Percentiles rank a stretch among this genome's conserved stretches.
phyloP scores from a whole-genome alignment of 495 filamentous ascomycete species.

The Talaromyces thailandensis region DNA sequence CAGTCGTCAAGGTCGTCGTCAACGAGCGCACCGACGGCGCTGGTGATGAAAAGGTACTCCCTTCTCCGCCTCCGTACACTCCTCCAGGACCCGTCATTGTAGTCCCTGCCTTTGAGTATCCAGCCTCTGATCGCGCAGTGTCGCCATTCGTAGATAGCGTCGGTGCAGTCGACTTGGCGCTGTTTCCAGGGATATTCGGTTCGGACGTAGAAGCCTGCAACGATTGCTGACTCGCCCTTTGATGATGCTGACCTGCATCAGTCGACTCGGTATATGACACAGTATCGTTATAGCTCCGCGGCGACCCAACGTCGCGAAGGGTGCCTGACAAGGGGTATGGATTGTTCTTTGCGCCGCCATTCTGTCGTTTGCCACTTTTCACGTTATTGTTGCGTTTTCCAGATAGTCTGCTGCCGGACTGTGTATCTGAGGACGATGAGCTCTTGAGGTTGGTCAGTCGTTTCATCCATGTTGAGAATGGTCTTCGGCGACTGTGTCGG shows the following conservation, averaged over 20 bases:
- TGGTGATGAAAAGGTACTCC: slow-evolving; percentile 89
- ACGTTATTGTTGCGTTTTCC: slow-evolving; percentile 38
- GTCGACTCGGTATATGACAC: slow-evolving; percentile 25
- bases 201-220: slow-evolving; percentile 1
- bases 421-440: slow-evolving; percentile 38
- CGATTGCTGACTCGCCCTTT: slow-evolving; percentile 13
- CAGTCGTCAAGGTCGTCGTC: slow-evolving; percentile 91
- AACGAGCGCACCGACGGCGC: slow-evolving; percentile 85
- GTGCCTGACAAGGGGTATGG: slow-evolving; percentile 68
- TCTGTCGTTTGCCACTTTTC: slow-evolving; percentile 39
- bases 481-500: slow-evolving; percentile 64
- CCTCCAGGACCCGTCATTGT: slow-evolving; percentile 50
- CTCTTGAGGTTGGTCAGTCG: slow-evolving; percentile 79
- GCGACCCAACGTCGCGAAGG: slow-evolving; percentile 24
- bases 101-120: slow-evolving; percentile 72
- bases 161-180: slow-evolving; percentile 63
- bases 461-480: slow-evolving; percentile 92
- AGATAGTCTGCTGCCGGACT: slow-evolving; percentile 31
- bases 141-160: slow-evolving; percentile 76
- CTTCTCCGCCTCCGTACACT: slow-evolving; percentile 58
- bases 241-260: slow-evolving; percentile 15
- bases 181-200: slow-evolving; percentile 24
- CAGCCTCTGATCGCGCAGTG: slow-evolving; percentile 61
- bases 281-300: slow-evolving; percentile 31
- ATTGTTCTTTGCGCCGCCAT: slow-evolving; percentile 61